Conservation (phyloP, 306 rosid species). For the Cucumis melo region DNA sequence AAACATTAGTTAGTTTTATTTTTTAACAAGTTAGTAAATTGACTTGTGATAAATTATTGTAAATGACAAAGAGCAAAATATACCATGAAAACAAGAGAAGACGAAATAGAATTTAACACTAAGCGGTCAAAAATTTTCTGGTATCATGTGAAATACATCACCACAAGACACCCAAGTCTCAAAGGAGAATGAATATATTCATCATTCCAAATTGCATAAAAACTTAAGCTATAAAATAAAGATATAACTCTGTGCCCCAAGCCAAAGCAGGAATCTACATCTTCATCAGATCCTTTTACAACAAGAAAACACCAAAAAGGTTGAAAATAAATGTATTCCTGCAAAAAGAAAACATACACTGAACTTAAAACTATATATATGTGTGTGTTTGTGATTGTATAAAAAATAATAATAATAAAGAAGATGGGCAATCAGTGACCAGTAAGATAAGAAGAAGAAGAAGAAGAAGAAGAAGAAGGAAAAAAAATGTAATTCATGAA, state of each 20-base stretch:
- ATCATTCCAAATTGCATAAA: background rate
- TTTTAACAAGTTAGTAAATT: too few relatives aligned
- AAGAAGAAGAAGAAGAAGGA: too few relatives aligned
- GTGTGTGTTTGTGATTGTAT: too few relatives aligned
- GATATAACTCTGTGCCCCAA: background rate
- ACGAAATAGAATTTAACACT: too few relatives aligned
- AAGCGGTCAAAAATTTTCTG: background rate
- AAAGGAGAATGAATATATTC: background rate
- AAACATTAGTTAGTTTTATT: too few relatives aligned
- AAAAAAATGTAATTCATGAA: background rate
- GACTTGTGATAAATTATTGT: too few relatives aligned
- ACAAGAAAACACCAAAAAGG: background rate
- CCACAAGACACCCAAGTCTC: background rate
- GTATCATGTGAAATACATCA: background rate
- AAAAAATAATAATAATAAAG: background rate
- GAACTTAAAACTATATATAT: background rate
- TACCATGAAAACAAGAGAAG: background rate
- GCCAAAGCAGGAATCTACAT: background rate
- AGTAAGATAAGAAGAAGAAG: background rate
- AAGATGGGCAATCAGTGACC: background rate
- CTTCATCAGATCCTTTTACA: conserved; percentile 4
- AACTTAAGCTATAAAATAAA: background rate
- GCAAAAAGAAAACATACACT: background rate
- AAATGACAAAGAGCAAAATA: too few relatives aligned
- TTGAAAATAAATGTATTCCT: background rate